These are phyloP conservation scores for Syzygium syzygioides DNA, from an alignment of 441 rosid species.

Conservation along the genomic window DNA sequence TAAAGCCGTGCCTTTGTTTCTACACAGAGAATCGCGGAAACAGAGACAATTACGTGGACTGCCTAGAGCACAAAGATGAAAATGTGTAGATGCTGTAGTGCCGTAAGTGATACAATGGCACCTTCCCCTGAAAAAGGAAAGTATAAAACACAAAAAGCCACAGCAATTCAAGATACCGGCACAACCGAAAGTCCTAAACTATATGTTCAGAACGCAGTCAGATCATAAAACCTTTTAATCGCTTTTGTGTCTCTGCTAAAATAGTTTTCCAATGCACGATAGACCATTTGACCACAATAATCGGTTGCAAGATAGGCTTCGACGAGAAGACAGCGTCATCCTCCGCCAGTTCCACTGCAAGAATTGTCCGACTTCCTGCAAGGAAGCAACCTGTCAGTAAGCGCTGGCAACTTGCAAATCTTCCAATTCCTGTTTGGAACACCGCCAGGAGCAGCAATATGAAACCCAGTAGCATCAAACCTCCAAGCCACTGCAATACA, in stretches of 20 bases:
- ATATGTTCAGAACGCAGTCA: no score
- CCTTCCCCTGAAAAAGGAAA: conserved; percentile 43
- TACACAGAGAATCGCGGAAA: background rate
- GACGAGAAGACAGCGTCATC: conserved; percentile 49
- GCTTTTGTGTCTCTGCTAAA: no score
- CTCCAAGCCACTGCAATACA: conserved; percentile 18
- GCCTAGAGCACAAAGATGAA: conserved; percentile 22
- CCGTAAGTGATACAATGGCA: conserved; percentile 51
- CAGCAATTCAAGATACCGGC: no score
- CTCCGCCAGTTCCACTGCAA: background rate
- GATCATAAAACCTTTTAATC: no score
- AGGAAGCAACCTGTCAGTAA: conserved; percentile 14
- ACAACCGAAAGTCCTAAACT: no score
- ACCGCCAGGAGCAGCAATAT: conserved; percentile 55
- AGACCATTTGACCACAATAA: conserved; percentile 31
- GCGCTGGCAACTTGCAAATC: conserved; percentile 10
- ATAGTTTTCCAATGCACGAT: no score
- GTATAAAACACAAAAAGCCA: no score
- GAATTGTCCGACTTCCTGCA: conserved; percentile 22
- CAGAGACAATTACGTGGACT: conserved; percentile 60
- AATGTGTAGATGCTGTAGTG: conserved; percentile 79
- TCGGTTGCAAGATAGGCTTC: conserved; percentile 10
- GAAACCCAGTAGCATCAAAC: conserved; percentile 61
- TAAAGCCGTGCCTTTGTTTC: no score
- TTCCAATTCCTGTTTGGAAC: conserved; percentile 31